Evolutionary conservation across 257 asterid species (phyloP).

Genomic region (Petrea volubilis): DNA sequence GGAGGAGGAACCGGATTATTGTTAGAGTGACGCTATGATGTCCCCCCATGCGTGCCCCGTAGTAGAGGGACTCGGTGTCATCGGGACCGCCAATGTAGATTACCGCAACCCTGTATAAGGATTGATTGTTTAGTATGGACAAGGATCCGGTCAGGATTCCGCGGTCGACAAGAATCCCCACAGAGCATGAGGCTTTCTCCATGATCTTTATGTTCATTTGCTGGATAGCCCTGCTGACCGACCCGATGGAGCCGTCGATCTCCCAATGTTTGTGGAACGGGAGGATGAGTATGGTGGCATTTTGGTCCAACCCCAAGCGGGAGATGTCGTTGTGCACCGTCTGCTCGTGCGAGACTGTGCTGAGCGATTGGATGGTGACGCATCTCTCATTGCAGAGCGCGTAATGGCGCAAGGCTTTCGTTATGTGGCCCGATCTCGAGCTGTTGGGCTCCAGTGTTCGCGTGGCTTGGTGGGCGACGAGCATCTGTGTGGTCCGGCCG

Average conservation of each 20-base stretch:
- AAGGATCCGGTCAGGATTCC: conserved; percentile 47
- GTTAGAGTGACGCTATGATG: conserved; percentile 59
- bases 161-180: conserved; percentile 66
- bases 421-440: conserved; percentile 54
- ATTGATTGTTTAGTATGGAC: conserved; percentile 49
- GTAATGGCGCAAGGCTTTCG: conserved; percentile 71
- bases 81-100: conserved; percentile 78
- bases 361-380: conserved; percentile 55
- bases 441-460: conserved; percentile 40
- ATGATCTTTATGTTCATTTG: conserved; percentile 53
- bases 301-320: conserved; percentile 55
- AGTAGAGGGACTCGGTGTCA: conserved; percentile 72
- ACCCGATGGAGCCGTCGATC: conserved; percentile 70
- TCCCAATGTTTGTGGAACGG: conserved; percentile 86
- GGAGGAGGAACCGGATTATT: conserved; percentile 58
- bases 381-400: conserved; percentile 55
- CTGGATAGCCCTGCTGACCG: conserved; percentile 47
- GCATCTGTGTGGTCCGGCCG: conserved; percentile 72
- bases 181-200: conserved; percentile 71
- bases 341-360: conserved; percentile 49
- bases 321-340: conserved; percentile 66
- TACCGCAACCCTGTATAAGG: conserved; percentile 49
- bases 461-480: conserved; percentile 63
- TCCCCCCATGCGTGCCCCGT: conserved; percentile 63
- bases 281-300: conserved; percentile 52